Base-by-base conservation (phyloP, 2,329 filamentous ascomycete genomes). In the Sporothrix humicola region DNA sequence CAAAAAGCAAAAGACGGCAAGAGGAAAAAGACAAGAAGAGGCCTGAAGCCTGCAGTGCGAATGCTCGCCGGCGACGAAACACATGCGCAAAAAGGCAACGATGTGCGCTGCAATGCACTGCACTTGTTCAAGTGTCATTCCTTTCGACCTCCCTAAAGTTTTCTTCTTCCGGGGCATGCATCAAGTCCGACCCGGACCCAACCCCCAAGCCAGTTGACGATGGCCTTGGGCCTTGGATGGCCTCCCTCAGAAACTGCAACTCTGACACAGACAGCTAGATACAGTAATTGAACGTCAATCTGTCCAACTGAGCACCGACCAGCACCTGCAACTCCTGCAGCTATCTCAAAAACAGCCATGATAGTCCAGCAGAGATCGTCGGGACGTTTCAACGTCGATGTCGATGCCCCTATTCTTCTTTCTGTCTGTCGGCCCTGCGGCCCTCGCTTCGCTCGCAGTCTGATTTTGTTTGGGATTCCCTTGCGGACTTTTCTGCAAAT, bases 341-440 rank as follows among this genome's bases (percentile, higher is more conserved):
- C 61, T 23, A 48, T 65, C 61, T n/a, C 61, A 9, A 48, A 66
- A 48, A 2, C 61, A 48, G n/a, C 23, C n/a, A 48, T 66, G 42
- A 26, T 48, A 26, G 42, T 48, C 42, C 42, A 44, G n/a, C 42
- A 66, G n/a, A 65, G 46, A 68, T 52, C 65, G 65, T 68, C 46
- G 65, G 13, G 46, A 37, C 46, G 23, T 68, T 68, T 50, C 46
- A 10, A 37, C 26, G 42, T 48, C n/a, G 31, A 37, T 37, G 31
- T 37, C 31, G 31, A 37, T 48, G 61, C 37, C 65, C 23, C 26
- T 63, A 4, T 8, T 17, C 10, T 48, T 10, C 20, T 48, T 42
- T 10, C 31, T 20, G 37, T 26, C 26, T 15, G 31, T 68, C 10
- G 31, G 20, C n/a, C 15, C 42, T 48, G 52, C 10, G 31, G 20